Evolutionary conservation across 2,329 filamentous ascomycete genomes (phyloP).

Genomic region (Zymoseptoria pseudotritici): DNA sequence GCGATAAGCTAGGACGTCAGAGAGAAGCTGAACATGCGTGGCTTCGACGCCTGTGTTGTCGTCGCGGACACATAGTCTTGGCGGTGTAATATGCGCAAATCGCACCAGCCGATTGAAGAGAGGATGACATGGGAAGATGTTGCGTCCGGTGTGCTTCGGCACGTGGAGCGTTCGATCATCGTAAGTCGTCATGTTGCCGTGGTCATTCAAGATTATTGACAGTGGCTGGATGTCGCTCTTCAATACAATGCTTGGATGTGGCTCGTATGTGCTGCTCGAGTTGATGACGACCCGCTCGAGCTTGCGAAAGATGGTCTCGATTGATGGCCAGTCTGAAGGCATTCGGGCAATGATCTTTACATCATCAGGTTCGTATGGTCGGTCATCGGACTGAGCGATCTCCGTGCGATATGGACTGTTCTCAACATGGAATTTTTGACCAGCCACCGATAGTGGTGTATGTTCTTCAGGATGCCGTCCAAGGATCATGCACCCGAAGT

Average conservation of each 20-base stretch:
- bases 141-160: constrained; percentile 8
- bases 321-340: constrained; percentile 11
- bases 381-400: not conserved
- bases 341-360: constrained; percentile 1
- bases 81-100: constrained; percentile 31
- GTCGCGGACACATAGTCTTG: constrained; percentile 35
- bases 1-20: constrained; percentile 39
- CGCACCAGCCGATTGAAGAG: constrained; percentile 37
- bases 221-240: constrained; percentile 10
- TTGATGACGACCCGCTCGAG: constrained; percentile 9
- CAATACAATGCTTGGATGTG: constrained; percentile 2
- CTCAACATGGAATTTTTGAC: not conserved
- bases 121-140: constrained; percentile 27
- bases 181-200: constrained; percentile 13
- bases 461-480: not conserved
- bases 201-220: constrained; percentile 8
- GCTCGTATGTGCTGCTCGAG: constrained; percentile 12
- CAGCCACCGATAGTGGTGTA: not conserved
- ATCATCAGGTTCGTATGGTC: not conserved
- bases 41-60: constrained; percentile 30
- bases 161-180: constrained; percentile 23
- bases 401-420: not conserved
- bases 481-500: not conserved
- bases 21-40: constrained; percentile 38
- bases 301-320: constrained; percentile 13